Evolutionary conservation across 768 basidiomycete genomes (phyloP).

Genomic region (Trichaptum fuscoviolaceum): DNA sequence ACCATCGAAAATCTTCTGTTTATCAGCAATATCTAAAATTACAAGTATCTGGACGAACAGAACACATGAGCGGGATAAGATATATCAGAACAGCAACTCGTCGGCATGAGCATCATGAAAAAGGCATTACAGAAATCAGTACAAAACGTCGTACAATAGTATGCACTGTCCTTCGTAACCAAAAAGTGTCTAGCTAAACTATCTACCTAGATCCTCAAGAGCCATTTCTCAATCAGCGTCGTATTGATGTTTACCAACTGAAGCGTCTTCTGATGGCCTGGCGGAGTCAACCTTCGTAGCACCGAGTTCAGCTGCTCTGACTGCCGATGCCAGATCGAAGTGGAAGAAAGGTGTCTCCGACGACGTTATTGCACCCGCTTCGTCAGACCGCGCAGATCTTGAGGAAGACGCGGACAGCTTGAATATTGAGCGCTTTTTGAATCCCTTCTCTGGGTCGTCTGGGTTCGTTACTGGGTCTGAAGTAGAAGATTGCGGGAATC

Average conservation of each 20-base stretch:
- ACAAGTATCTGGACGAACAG: not conserved
- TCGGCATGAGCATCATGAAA: not conserved
- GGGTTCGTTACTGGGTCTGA: not conserved
- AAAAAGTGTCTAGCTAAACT: not conserved
- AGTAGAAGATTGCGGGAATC: not conserved
- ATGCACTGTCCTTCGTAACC: not conserved
- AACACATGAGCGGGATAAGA: not conserved
- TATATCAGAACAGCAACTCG: not conserved
- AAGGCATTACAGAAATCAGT: not conserved
- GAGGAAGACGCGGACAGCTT: not conserved
- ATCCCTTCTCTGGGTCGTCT: constrained; percentile 4
- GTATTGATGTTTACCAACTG: not conserved
- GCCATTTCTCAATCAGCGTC: not conserved
- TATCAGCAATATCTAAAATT: not conserved
- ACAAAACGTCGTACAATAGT: not conserved
- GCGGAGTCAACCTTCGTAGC: not conserved
- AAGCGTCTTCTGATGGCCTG: not conserved
- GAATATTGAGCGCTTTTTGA: not conserved
- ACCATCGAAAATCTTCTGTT: not conserved
- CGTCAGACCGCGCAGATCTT: constrained; percentile 7
- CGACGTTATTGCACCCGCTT: constrained; percentile 11
- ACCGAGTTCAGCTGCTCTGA: constrained; percentile 58
- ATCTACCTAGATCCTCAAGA: not conserved
- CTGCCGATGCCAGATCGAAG: constrained; percentile 72
- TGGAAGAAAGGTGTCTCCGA: constrained; percentile 84